These are phyloP conservation scores for Parsonsia alboflavescens DNA, from an alignment of 257 asterid species.

Conservation along the genomic window DNA sequence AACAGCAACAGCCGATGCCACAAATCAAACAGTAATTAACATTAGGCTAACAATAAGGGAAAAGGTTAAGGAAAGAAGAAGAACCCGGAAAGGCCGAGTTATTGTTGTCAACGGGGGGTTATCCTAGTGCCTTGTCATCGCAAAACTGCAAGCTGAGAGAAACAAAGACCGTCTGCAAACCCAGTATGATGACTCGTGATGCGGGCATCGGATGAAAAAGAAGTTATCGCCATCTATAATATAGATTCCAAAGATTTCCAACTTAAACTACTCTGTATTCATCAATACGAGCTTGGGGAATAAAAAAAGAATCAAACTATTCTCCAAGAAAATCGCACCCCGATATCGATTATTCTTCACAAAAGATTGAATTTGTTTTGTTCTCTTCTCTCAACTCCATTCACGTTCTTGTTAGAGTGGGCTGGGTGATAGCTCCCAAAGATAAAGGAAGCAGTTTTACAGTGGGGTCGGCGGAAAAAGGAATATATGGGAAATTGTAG, in stretches of 20 bases:
- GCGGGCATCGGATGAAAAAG: neutral
- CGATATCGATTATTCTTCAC: neutral
- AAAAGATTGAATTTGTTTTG: neutral
- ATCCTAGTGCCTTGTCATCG: constrained; percentile 1
- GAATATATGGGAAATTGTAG: too few species aligned
- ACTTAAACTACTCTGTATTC: neutral
- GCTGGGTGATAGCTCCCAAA: too few species aligned
- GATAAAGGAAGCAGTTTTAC: too few species aligned
- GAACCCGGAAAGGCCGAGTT: constrained; percentile 6
- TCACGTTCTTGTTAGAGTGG: too few species aligned
- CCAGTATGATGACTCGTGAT: neutral
- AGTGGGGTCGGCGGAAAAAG: too few species aligned
- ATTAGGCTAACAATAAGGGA: neutral
- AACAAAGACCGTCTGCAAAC: constrained; percentile 5
- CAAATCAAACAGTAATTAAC: neutral
- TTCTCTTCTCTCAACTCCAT: neutral
- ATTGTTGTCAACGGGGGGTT: neutral
- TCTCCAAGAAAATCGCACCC: neutral
- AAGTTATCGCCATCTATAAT: neutral
- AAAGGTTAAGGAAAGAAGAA: neutral
- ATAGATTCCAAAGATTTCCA: neutral
- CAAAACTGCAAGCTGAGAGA: neutral
- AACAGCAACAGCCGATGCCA: neutral
- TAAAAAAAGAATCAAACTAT: neutral
- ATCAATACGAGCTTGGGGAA: neutral